Percentiles rank a stretch among this genome's conserved stretches.
phyloP scores from a whole-genome alignment of 2,329 filamentous ascomycete genomes.

The Monilinia aucupariae region DNA sequence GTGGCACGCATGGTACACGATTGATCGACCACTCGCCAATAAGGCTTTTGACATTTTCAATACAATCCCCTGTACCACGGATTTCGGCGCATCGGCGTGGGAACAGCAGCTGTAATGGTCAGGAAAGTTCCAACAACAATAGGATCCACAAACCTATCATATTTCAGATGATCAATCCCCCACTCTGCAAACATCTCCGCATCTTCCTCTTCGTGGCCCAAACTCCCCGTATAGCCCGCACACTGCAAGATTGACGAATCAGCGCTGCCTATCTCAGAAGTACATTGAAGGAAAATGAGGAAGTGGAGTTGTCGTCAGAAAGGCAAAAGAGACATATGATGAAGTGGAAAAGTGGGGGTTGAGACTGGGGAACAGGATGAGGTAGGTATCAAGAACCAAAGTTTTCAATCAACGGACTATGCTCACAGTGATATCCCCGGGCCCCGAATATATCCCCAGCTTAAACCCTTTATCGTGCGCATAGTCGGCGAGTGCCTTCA shows the following conservation, averaged over 20 bases:
- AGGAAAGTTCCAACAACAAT: no score
- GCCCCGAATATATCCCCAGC: constrained; percentile 58
- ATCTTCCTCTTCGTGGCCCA: constrained; percentile 53
- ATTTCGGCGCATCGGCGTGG: neutral
- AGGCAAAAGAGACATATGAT: no score
- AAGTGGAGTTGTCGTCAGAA: no score
- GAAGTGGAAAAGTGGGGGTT: no score
- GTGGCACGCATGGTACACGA: constrained; percentile 48
- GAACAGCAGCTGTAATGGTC: neutral
- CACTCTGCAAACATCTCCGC: constrained; percentile 52
- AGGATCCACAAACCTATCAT: constrained; percentile 41
- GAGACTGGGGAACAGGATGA: no score
- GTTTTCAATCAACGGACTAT: no score
- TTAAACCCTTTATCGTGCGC: constrained; percentile 40
- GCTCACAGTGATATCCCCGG: constrained; percentile 36
- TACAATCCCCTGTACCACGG: neutral
- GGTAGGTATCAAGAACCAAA: no score
- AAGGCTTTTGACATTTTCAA: constrained; percentile 10
- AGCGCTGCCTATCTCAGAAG: no score
- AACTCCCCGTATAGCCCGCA: constrained; percentile 41
- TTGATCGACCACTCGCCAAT: constrained; percentile 39
- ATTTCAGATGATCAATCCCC: constrained; percentile 56
- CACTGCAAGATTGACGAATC: constrained; percentile 7
- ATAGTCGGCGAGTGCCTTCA: constrained; percentile 5
- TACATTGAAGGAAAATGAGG: no score